Evolutionary conservation across 495 filamentous ascomycete species (phyloP).

Genomic region (Xylaria flabelliformis): DNA sequence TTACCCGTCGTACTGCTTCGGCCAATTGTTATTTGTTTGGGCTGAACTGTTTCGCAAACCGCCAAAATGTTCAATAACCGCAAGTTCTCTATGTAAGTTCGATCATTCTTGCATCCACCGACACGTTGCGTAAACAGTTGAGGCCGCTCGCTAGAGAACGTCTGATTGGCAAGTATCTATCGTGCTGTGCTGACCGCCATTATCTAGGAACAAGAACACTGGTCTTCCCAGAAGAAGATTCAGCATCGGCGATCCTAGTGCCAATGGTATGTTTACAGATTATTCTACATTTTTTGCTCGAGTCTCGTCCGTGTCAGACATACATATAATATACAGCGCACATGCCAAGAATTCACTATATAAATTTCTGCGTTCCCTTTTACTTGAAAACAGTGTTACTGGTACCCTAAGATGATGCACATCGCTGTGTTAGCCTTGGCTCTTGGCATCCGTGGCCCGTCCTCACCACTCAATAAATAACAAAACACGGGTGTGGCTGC

Average conservation of each 20-base stretch:
- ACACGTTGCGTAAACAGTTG: background rate
- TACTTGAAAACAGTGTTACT: background rate
- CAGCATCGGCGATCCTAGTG: constrained; percentile 57
- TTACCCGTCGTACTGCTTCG: constrained; percentile 8
- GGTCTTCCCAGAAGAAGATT: constrained; percentile 61
- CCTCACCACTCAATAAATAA: background rate
- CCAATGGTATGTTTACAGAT: constrained; percentile 50
- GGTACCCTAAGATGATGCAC: constrained; percentile 30
- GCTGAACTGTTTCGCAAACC: constrained; percentile 27
- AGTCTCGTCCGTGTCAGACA: constrained; percentile 15
- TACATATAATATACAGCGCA: constrained; percentile 25
- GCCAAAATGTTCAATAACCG: constrained; percentile 53
- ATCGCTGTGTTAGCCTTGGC: constrained; percentile 40
- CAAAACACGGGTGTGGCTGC: constrained; percentile 14
- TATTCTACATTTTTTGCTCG: background rate
- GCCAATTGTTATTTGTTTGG: background rate
- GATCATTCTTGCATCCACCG: background rate
- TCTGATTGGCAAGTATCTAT: background rate
- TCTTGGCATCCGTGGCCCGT: constrained; percentile 34
- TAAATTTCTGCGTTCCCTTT: constrained; percentile 19
- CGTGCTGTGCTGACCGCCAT: constrained; percentile 9
- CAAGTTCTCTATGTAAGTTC: constrained; percentile 60
- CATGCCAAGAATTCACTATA: constrained; percentile 30
- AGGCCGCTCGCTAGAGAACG: background rate
- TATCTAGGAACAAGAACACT: constrained; percentile 57